Evolutionary conservation across 441 rosid species (phyloP).

Genomic region (Adansonia grandidieri): DNA sequence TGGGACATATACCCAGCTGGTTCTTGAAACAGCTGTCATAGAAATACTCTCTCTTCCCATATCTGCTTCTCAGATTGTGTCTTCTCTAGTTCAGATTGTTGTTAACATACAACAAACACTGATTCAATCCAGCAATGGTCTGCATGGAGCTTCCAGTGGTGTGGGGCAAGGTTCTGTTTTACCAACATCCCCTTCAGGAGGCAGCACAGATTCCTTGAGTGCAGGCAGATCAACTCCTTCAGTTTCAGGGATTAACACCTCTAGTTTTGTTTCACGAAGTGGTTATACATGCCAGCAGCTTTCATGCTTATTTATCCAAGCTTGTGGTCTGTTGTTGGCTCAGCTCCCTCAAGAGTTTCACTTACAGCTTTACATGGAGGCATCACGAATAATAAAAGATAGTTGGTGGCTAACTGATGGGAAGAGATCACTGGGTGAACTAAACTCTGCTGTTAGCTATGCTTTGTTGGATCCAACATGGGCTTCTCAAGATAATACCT

Average conservation of each 20-base stretch:
- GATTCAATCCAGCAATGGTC: conserved; percentile 84
- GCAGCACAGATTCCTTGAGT: conserved; percentile 75
- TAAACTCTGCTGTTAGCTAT: conserved; percentile 90
- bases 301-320: conserved; percentile 94
- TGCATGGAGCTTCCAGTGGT: conserved; percentile 72
- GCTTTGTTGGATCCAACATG: conserved; percentile 97
- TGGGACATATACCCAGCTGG: conserved; percentile 90
- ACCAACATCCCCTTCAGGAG: conserved; percentile 96
- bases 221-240: conserved; percentile 82
- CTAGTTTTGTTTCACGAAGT: conserved; percentile 88
- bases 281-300: conserved; percentile 96
- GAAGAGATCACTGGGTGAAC: conserved; percentile 72
- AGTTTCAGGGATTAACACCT: conserved; percentile 76
- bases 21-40: conserved; percentile 93
- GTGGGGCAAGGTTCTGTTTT: conserved; percentile 74
- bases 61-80: conserved; percentile 77
- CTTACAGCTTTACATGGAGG: conserved; percentile 77
- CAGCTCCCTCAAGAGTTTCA: conserved; percentile 95
- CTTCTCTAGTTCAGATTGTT: conserved; percentile 87
- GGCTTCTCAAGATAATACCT: conserved; percentile 99
- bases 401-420: conserved; percentile 96
- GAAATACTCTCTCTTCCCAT: conserved; percentile 96
- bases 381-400: conserved; percentile 77
- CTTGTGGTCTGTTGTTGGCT: conserved; percentile 92
- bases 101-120: conserved; percentile 91